Evolutionary conservation across 2,329 filamentous ascomycete species (phyloP).

Genomic region (Hymenoscyphus albidus): DNA sequence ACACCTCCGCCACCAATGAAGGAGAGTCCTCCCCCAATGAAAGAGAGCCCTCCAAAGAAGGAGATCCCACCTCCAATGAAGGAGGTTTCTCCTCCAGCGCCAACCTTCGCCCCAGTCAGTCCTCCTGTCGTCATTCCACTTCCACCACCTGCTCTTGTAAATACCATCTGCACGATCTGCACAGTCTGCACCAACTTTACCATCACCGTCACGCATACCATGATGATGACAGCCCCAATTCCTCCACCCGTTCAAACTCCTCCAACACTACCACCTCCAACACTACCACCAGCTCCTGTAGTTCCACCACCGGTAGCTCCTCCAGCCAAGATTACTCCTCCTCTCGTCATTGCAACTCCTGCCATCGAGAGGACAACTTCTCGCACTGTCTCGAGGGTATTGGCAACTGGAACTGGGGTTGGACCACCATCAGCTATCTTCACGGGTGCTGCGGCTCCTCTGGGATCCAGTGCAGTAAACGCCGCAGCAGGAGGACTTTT

Average conservation of each 20-base stretch:
- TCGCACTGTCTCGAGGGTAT: background rate
- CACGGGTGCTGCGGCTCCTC: conserved; percentile 7
- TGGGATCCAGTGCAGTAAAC: background rate
- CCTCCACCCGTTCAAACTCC: too few relatives aligned
- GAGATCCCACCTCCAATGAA: too few relatives aligned
- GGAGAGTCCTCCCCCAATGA: too few relatives aligned
- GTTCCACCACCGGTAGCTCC: background rate
- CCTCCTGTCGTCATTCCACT: background rate
- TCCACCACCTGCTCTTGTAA: background rate
- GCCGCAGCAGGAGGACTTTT: background rate
- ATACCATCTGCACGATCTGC: background rate
- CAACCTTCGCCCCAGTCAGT: too few relatives aligned
- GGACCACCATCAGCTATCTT: conserved; percentile 2
- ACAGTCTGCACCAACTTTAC: background rate
- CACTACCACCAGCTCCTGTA: background rate
- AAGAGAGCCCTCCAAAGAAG: too few relatives aligned
- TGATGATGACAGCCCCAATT: background rate
- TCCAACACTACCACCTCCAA: too few relatives aligned
- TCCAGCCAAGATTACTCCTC: background rate
- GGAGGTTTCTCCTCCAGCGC: too few relatives aligned
- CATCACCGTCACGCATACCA: background rate
- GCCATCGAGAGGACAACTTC: background rate
- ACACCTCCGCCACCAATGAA: too few relatives aligned
- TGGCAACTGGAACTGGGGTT: conserved; percentile 6
- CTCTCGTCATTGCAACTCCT: background rate